Conservation (phyloP, 2,329 filamentous ascomycete genomes). For the Cryphonectria carpinicola region DNA sequence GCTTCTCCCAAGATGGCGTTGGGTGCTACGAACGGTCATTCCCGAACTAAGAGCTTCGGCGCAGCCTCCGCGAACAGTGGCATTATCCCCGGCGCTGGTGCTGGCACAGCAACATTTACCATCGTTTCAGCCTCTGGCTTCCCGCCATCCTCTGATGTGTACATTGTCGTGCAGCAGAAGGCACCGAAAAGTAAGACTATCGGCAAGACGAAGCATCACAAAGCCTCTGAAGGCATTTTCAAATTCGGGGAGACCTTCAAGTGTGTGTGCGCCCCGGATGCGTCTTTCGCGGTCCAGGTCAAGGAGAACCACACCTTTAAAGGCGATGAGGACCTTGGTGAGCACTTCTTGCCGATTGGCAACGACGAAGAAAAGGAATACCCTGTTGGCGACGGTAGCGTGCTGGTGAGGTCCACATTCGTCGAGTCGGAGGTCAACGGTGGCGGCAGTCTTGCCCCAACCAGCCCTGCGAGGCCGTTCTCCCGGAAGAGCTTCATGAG, state of each 20-base stretch:
- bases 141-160: conserved; percentile 76
- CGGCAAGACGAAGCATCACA: conserved; percentile 91
- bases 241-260: conserved; percentile 81
- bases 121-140: conserved; percentile 80
- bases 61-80: conserved; percentile 70
- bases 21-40: conserved; percentile 41
- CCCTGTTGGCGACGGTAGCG: conserved; percentile 71
- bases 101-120: conserved; percentile 79
- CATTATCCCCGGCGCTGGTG: conserved; percentile 62
- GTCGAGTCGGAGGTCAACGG: conserved; percentile 50
- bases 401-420: conserved; percentile 77
- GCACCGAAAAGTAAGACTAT: conserved; percentile 75
- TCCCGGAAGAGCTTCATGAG: conserved; percentile 57
- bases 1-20: conserved; percentile 42
- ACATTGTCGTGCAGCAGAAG: conserved; percentile 71
- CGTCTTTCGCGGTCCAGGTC: conserved; percentile 83
- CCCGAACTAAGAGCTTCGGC: conserved; percentile 61
- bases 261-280: conserved; percentile 75
- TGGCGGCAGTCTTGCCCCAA: conserved; percentile 40
- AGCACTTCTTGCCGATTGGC: conserved; percentile 84
- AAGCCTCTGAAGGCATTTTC: conserved; percentile 67
- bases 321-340: conserved; percentile 81
- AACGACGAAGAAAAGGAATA: conserved; percentile 73
- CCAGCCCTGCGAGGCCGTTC: conserved; percentile 52
- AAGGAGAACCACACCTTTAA: conserved; percentile 86